A percentile compares a stretch with the other conserved stretches of the same genome.
Evolutionary conservation across 2,329 filamentous ascomycete genomes (phyloP).

Genomic region (Cryphonectria japonica): DNA sequence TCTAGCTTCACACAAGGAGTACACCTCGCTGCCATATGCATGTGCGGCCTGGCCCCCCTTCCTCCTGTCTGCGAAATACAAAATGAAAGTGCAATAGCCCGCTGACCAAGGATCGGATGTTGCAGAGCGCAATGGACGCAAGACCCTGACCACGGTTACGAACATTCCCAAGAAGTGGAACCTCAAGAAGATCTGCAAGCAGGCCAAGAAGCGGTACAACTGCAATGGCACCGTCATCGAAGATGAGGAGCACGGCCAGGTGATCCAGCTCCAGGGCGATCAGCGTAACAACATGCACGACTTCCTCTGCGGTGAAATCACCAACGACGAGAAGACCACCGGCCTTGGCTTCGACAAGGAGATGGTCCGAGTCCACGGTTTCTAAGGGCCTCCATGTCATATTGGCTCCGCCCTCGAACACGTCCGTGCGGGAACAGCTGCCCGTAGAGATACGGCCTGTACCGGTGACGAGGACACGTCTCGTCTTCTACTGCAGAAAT

Average conservation of each 20-base stretch:
- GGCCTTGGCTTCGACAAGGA: slow-evolving; percentile 92
- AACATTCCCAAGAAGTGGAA: slow-evolving; percentile 98
- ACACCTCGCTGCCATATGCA: not conserved
- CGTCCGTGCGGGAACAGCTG: slow-evolving; percentile 18
- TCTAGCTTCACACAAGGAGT: not conserved
- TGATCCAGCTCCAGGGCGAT: slow-evolving; percentile 99
- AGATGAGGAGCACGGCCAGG: slow-evolving; percentile 96
- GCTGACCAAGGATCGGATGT: slow-evolving; percentile 12
- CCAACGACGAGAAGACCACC: slow-evolving; percentile 16
- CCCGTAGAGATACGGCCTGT: slow-evolving; percentile 22
- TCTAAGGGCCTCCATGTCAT: slow-evolving; percentile 30
- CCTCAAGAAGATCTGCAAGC: slow-evolving; percentile 99
- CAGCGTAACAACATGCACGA: slow-evolving; percentile 99
- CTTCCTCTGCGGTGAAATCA: slow-evolving; percentile 92
- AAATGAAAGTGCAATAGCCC: not conserved
- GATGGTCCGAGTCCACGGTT: slow-evolving; percentile 83
- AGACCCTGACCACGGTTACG: slow-evolving; percentile 99
- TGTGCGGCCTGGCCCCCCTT: not conserved
- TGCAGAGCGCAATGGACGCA: slow-evolving; percentile 99
- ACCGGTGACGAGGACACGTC: slow-evolving; percentile 22
- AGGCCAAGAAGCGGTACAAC: slow-evolving; percentile 91
- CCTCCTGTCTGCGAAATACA: not conserved
- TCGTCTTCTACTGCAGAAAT: slow-evolving; percentile 21
- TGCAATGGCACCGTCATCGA: slow-evolving; percentile 99
- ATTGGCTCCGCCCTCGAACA: slow-evolving; percentile 17